Percentiles rank a stretch among this genome's conserved stretches.
phyloP scores from a whole-genome alignment of 306 rosid genomes.

The Begonia peltatifolia region DNA sequence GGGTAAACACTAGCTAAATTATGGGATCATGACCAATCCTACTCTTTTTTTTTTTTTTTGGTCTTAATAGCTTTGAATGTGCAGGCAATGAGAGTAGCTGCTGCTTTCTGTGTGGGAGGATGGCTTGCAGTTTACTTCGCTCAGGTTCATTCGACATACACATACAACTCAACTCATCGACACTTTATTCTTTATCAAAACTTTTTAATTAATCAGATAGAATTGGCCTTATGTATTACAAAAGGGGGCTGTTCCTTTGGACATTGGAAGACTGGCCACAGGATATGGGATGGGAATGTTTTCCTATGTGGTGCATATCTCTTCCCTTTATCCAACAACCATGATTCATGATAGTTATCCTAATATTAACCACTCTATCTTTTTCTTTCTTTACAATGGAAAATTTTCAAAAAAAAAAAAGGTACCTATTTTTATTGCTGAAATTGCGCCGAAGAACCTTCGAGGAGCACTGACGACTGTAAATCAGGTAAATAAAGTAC shows the following conservation, averaged over 20 bases:
- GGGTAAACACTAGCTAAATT: slow-evolving; percentile 25
- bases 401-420: background rate
- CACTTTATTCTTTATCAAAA: slow-evolving; percentile 5
- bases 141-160: slow-evolving; percentile 30
- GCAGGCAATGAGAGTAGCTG: slow-evolving; percentile 87
- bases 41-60: slow-evolving; percentile 1
- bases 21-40: too few species aligned
- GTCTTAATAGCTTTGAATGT: slow-evolving; percentile 2
- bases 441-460: slow-evolving; percentile 82
- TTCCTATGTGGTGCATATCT: slow-evolving; percentile 53
- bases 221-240: background rate
- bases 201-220: too few species aligned
- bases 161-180: background rate
- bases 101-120: slow-evolving; percentile 55
- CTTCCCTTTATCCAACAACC: slow-evolving; percentile 6
- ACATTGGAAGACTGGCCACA: slow-evolving; percentile 82
- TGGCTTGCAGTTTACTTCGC: slow-evolving; percentile 79
- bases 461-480: slow-evolving; percentile 70
- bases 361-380: background rate
- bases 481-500: slow-evolving; percentile 48
- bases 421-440: slow-evolving; percentile 88
- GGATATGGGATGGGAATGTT: slow-evolving; percentile 98
- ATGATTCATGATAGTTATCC: background rate
- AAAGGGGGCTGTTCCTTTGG: slow-evolving; percentile 54
- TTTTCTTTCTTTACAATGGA: background rate